Percentiles rank a stretch among this genome's conserved stretches.
Conservation (phyloP, 2,329 filamentous ascomycete genomes). For the Fusarium phyllophilum region DNA sequence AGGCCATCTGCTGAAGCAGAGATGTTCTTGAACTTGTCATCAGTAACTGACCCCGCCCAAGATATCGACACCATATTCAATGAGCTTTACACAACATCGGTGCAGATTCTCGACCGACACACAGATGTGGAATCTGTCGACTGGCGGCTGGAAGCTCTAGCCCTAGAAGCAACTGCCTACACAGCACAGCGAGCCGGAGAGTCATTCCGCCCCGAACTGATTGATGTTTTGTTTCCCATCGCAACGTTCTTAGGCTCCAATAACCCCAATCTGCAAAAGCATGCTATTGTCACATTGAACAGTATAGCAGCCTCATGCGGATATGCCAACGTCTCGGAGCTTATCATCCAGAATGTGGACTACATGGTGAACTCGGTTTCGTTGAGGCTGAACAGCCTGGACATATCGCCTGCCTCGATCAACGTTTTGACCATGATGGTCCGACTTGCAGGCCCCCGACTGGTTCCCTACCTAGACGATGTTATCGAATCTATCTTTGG, state of each 20-base stretch:
- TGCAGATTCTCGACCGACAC: slow-evolving; percentile 68
- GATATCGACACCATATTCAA: slow-evolving; percentile 62
- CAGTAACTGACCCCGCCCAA: slow-evolving; percentile 50
- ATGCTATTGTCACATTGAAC: slow-evolving; percentile 87
- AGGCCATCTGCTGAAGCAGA: slow-evolving; percentile 66
- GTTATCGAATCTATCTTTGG: slow-evolving; percentile 91
- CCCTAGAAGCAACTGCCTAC: slow-evolving; percentile 82
- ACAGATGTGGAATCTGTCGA: slow-evolving; percentile 63
- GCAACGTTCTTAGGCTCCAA: slow-evolving; percentile 85
- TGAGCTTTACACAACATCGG: slow-evolving; percentile 76
- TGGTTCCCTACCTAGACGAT: slow-evolving; percentile 92
- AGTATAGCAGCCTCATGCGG: slow-evolving; percentile 78
- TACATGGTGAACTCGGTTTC: slow-evolving; percentile 96
- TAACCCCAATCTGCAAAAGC: slow-evolving; percentile 73
- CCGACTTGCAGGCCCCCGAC: slow-evolving; percentile 78
- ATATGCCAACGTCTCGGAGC: slow-evolving; percentile 77
- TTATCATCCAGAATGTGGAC: slow-evolving; percentile 92
- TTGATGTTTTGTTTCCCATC: slow-evolving; percentile 92
- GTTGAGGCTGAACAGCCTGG: slow-evolving; percentile 88
- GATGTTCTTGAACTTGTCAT: slow-evolving; percentile 70
- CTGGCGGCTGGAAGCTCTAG: slow-evolving; percentile 80
- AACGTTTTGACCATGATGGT: slow-evolving; percentile 96
- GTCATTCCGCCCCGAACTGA: slow-evolving; percentile 83
- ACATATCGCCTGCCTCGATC: slow-evolving; percentile 90
- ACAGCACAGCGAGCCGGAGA: slow-evolving; percentile 73